phyloP scores from a whole-genome alignment of 371 early-diverging fungal genomes.

The Saksenaea vasiformis region DNA sequence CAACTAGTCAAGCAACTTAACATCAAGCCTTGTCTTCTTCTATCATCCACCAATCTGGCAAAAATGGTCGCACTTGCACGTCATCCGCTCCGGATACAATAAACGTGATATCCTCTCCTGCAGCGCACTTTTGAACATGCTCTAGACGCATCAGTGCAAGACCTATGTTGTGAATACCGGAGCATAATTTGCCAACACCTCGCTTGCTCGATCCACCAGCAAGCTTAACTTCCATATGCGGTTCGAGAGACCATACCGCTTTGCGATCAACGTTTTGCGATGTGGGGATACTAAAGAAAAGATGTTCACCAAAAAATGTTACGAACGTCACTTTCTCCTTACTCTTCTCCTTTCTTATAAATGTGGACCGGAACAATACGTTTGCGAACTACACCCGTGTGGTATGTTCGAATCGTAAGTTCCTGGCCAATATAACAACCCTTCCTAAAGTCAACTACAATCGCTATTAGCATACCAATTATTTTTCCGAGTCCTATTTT shows the following conservation, averaged over 20 bases:
- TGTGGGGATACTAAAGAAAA: conserved; percentile 43
- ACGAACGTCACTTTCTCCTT: conserved; percentile 14
- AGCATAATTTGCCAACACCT: conserved; percentile 67
- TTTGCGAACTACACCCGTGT: conserved; percentile 93
- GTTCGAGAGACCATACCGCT: conserved; percentile 24
- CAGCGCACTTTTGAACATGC: conserved; percentile 43
- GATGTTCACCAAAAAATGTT: background rate
- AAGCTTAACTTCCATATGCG: conserved; percentile 52
- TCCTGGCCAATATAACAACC: conserved; percentile 99
- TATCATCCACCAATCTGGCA: conserved; percentile 62
- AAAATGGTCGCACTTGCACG: conserved; percentile 48
- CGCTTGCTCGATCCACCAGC: conserved; percentile 39
- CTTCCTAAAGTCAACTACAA: conserved; percentile 89
- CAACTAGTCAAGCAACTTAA: background rate
- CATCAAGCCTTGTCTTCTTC: conserved; percentile 17
- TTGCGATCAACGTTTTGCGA: conserved; percentile 34
- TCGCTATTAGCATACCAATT: background rate
- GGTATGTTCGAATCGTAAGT: conserved; percentile 94
- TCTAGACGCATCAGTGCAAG: conserved; percentile 88
- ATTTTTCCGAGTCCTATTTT: conserved; percentile 5
- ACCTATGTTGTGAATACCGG: conserved; percentile 76
- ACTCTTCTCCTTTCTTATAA: conserved; percentile 41
- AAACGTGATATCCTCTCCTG: conserved; percentile 21
- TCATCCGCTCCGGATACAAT: conserved; percentile 36
- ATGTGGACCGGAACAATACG: conserved; percentile 86